Base-by-base conservation (phyloP, 305 asterid genomes). In the Fraxinus greggii region DNA sequence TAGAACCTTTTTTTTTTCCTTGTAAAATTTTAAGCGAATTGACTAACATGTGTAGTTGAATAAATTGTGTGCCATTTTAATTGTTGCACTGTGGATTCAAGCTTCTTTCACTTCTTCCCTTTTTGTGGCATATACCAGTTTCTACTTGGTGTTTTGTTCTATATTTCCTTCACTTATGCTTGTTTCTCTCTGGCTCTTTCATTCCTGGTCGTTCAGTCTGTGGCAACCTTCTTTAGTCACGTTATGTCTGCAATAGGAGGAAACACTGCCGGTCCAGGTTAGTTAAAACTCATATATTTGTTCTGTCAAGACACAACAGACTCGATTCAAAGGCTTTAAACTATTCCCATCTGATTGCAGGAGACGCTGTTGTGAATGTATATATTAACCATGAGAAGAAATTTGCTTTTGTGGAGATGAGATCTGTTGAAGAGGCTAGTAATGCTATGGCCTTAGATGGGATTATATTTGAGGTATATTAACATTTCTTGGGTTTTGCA, bases 361-460 rank as follows among this genome's bases (percentile, higher is more conserved):
- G 98, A 79, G 98, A 96, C 84, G 98, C 99, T 36, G 99, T 96
- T 67, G 98, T 96, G 75, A 94, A 96, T 89, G 99, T 96, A 84
- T 94, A 94, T 86, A 94, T 96, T 45, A 96, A 94, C 89, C 98
- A 96, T 80, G 98, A 96, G 90, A 96, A 94, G 87, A 96, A 96
- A 80, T 96, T 96, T 88, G 99, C 99, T 29, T 94, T 96, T 77
- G 98, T 96, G 88, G 99, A 96, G 90, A 94, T 96, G 99, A 90
- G 99, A 86, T 94, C 98, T 45, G 98, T 96, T 80, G 99, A 94
- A 88, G 99, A 96, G 88, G 99, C 99, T 84, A 95, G 99, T 83
- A 95, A 95, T 84, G 99, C 98, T 17, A 95, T 94, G 99, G 98
- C 99, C 79, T 86, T 96, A 45, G 99, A 96, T 88, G 99, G 98